Evolutionary conservation across 2,329 filamentous ascomycete genomes (phyloP).

Genomic region (Cyclaneusma minus): DNA sequence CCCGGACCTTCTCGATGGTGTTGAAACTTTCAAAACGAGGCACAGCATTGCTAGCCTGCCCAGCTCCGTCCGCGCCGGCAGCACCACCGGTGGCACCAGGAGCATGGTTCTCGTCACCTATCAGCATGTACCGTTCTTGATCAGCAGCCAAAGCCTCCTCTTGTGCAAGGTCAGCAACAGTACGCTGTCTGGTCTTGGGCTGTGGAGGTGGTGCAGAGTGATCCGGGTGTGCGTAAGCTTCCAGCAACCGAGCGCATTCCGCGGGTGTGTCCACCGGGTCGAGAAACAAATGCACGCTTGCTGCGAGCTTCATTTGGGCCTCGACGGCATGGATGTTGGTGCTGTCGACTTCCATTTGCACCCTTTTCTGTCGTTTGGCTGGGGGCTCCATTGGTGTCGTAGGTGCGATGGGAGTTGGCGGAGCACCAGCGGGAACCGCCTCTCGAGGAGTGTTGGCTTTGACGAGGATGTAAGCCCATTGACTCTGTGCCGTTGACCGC

Average conservation of each 20-base stretch:
- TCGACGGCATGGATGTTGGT: slow-evolving; percentile 62
- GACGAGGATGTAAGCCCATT: slow-evolving; percentile 61
- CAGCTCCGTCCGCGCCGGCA: slow-evolving; percentile 52
- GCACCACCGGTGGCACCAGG: slow-evolving; percentile 39
- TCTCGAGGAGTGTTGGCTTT: slow-evolving; percentile 53
- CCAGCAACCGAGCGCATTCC: slow-evolving; percentile 57
- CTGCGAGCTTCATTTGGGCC: slow-evolving; percentile 57
- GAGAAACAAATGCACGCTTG: slow-evolving; percentile 59
- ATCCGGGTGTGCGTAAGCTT: slow-evolving; percentile 58
- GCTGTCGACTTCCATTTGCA: slow-evolving; percentile 62
- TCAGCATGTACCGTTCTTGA: slow-evolving; percentile 83
- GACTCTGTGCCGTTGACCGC: slow-evolving; percentile 63
- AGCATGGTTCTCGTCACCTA: slow-evolving; percentile 61
- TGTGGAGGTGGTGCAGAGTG: slow-evolving; percentile 63
- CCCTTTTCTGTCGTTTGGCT: slow-evolving; percentile 52
- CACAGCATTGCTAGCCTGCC: slow-evolving; percentile 56
- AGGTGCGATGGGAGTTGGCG: slow-evolving; percentile 28
- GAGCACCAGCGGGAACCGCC: slow-evolving; percentile 23
- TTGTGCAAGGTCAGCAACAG: slow-evolving; percentile 83
- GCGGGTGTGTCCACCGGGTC: slow-evolving; percentile 56
- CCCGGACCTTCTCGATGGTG: slow-evolving; percentile 70
- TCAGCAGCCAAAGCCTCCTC: slow-evolving; percentile 86
- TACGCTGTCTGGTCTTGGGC: slow-evolving; percentile 83
- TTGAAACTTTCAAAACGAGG: slow-evolving; percentile 85
- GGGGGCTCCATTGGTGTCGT: slow-evolving; percentile 52